These are phyloP conservation scores for Achlya hypogyna DNA, from an alignment of 352 stramenopile genomes.

Conservation along the genomic window DNA sequence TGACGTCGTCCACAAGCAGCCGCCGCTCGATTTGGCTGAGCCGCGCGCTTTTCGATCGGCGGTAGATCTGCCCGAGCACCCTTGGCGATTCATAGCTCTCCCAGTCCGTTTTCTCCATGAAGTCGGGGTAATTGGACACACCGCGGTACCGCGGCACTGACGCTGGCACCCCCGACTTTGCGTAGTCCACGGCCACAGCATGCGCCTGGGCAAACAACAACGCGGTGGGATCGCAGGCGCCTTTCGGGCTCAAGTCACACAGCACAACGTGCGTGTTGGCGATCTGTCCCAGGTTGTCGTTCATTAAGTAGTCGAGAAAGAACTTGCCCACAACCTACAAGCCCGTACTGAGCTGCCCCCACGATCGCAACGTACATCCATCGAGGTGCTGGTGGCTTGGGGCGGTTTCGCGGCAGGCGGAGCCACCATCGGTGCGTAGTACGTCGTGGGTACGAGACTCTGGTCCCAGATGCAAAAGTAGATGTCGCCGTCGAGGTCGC, in stretches of 20 bases:
- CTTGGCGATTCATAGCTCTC: constrained; percentile 53
- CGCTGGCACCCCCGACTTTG: constrained; percentile 36
- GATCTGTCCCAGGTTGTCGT: constrained; percentile 61
- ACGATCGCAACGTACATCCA: constrained; percentile 21
- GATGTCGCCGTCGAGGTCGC: constrained; percentile 6
- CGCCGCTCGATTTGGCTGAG: constrained; percentile 32
- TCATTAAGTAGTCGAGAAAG: constrained; percentile 56
- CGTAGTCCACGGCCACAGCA: constrained; percentile 53
- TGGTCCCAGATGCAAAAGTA: background rate
- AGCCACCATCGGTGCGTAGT: constrained; percentile 25
- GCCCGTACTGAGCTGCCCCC: constrained; percentile 7
- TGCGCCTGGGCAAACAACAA: constrained; percentile 37
- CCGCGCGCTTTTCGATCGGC: constrained; percentile 36
- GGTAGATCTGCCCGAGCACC: constrained; percentile 64
- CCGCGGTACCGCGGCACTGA: constrained; percentile 37
- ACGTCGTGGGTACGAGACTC: background rate
- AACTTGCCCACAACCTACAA: constrained; percentile 41
- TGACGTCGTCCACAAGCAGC: constrained; percentile 21
- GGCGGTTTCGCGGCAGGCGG: constrained; percentile 42
- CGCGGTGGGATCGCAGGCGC: constrained; percentile 25
- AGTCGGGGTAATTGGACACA: constrained; percentile 63
- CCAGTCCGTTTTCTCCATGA: constrained; percentile 67
- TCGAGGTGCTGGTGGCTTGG: constrained; percentile 10
- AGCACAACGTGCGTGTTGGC: constrained; percentile 71
- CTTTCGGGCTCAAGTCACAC: constrained; percentile 28